Percentiles rank a stretch among this genome's conserved stretches.
These are phyloP conservation scores for Fomitiporia mediterranea DNA, from an alignment of 1,284 basidiomycete species.

Conservation along the genomic window DNA sequence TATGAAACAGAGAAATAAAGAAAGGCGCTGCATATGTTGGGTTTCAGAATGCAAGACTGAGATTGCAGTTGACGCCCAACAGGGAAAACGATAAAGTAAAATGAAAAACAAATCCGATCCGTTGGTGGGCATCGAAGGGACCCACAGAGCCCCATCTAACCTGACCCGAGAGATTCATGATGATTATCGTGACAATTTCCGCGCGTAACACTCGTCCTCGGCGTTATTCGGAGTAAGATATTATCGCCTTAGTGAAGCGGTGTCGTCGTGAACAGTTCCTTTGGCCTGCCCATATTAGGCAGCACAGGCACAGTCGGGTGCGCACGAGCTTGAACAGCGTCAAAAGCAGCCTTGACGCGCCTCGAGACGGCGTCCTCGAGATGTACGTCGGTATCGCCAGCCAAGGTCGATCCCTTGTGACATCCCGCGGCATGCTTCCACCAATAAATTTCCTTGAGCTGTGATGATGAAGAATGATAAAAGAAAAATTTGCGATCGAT, in stretches of 20 bases:
- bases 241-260: not conserved
- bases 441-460: slow-evolving; percentile 75
- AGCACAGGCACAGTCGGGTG: not conserved
- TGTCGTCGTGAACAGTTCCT: not conserved
- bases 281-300: not conserved
- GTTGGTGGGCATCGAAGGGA: not conserved
- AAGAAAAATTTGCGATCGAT: slow-evolving; percentile 2
- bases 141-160: too few species aligned
- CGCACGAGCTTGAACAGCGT: not conserved
- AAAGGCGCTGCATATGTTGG: not conserved
- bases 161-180: too few species aligned
- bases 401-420: slow-evolving; percentile 52
- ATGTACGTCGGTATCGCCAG: slow-evolving; percentile 52
- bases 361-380: slow-evolving; percentile 36
- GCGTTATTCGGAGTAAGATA: too few species aligned
- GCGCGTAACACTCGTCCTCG: too few species aligned
- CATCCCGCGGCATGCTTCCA: slow-evolving; percentile 78
- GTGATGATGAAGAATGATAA: not conserved
- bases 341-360: slow-evolving; percentile 19
- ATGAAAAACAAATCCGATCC: not conserved
- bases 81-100: not conserved
- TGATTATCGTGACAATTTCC: too few species aligned
- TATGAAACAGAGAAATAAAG: not conserved
- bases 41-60: not conserved
- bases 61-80: not conserved